Evolutionary conservation across 345 rosid species (phyloP).

Genomic region (Gossypium raimondii): DNA sequence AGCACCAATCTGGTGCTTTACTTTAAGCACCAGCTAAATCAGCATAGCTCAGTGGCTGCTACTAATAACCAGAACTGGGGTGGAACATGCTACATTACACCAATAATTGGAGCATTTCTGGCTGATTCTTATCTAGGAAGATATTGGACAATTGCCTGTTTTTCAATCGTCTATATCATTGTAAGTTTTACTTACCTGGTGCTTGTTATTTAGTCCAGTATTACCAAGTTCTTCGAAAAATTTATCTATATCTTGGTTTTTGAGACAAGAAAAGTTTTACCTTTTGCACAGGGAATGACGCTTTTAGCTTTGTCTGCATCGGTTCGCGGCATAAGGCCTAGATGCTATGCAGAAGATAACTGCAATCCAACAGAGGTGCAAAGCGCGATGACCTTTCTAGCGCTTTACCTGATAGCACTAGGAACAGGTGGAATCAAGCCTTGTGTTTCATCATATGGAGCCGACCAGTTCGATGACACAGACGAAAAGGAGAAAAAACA

Average conservation of each 20-base stretch:
- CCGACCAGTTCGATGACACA: conserved; percentile 27
- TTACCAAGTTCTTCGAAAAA: background rate
- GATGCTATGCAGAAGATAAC: conserved; percentile 15
- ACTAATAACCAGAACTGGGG: conserved; percentile 25
- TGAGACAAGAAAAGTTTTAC: background rate
- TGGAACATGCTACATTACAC: conserved; percentile 30
- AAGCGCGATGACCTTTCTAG: conserved; percentile 11
- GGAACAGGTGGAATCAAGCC: conserved; percentile 25
- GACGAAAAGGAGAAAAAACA: conserved; percentile 21
- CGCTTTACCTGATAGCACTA: conserved; percentile 24
- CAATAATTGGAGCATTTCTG: conserved; percentile 27
- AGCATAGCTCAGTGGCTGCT: conserved; percentile 14
- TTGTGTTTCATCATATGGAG: conserved; percentile 24
- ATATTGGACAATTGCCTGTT: conserved; percentile 24
- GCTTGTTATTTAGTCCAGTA: background rate
- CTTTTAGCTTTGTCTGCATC: conserved; percentile 18
- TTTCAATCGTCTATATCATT: conserved; percentile 20
- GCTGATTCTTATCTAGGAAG: conserved; percentile 27
- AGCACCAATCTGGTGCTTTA: conserved; percentile 27
- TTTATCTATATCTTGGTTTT: background rate
- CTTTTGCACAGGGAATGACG: conserved; percentile 12
- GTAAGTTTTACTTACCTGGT: conserved; percentile 21
- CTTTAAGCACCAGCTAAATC: conserved; percentile 20
- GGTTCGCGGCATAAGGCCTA: conserved; percentile 13
- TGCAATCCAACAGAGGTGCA: conserved; percentile 14